These are phyloP conservation scores for Huntiella moniliformis DNA, from an alignment of 2,329 filamentous ascomycete genomes.

Conservation along the genomic window DNA sequence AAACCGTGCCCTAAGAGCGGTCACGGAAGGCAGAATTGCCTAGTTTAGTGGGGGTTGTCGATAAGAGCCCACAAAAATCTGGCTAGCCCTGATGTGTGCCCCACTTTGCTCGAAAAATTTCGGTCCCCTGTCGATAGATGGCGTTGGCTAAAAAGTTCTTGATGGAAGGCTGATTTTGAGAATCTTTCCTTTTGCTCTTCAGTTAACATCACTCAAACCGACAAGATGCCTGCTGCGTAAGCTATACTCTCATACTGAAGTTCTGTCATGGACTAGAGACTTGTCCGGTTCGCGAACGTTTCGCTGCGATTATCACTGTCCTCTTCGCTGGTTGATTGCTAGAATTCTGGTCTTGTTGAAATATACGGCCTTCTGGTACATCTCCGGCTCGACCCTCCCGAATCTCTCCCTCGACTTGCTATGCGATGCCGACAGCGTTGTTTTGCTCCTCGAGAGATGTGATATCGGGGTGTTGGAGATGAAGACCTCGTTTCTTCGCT, in stretches of 20 bases:
- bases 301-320: constrained; percentile 58
- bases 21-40: constrained; percentile 21
- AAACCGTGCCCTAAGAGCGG: constrained; percentile 16
- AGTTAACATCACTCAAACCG: constrained; percentile 11
- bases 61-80: constrained; percentile 8
- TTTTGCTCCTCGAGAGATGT: constrained; percentile 33
- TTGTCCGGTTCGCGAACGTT: constrained; percentile 4
- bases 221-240: constrained; percentile 37
- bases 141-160: not conserved
- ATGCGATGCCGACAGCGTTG: constrained; percentile 26
- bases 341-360: not conserved
- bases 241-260: constrained; percentile 20
- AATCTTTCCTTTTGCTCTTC: constrained; percentile 8
- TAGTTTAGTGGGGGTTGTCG: constrained; percentile 8
- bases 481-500: constrained; percentile 49
- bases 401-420: constrained; percentile 37
- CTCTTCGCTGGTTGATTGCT: constrained; percentile 45
- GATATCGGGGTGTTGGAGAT: constrained; percentile 57
- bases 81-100: constrained; percentile 9
- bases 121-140: not conserved
- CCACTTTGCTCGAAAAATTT: constrained; percentile 5
- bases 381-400: constrained; percentile 66
- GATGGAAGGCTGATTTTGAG: constrained; percentile 3
- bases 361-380: constrained; percentile 12
- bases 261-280: constrained; percentile 10